These are phyloP conservation scores for Heterobasidion irregulare DNA, from an alignment of 1,284 basidiomycete species.

Conservation along the genomic window DNA sequence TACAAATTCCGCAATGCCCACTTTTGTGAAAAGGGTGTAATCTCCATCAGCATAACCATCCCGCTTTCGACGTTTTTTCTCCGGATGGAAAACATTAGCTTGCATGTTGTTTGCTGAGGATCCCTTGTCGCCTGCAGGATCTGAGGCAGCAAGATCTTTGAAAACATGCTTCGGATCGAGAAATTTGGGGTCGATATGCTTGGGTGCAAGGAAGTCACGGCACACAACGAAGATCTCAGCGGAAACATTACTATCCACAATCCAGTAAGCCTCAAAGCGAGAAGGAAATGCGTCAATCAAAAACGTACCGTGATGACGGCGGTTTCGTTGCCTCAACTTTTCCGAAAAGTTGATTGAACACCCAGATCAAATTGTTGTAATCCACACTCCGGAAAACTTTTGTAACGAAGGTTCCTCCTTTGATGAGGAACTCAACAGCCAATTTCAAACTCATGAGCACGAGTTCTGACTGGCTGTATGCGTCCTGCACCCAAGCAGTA, in stretches of 20 bases:
- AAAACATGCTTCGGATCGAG: slow-evolving; percentile 97
- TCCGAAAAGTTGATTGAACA: slow-evolving; percentile 94
- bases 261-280: neutral
- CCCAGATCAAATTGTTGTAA: slow-evolving; percentile 99
- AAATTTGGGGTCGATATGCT: slow-evolving; percentile 96
- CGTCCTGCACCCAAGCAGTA: slow-evolving; percentile 99
- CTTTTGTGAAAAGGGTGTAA: slow-evolving; percentile 82
- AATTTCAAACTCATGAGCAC: slow-evolving; percentile 95
- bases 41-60: slow-evolving; percentile 97
- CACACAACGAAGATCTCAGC: slow-evolving; percentile 99
- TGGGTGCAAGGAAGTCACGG: slow-evolving; percentile 90
- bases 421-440: slow-evolving; percentile 90
- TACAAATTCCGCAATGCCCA: slow-evolving; percentile 73
- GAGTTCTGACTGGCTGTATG: slow-evolving; percentile 95
- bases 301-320: slow-evolving; percentile 81
- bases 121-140: slow-evolving; percentile 42
- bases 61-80: slow-evolving; percentile 90
- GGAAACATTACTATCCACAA: slow-evolving; percentile 79
- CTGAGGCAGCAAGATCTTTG: slow-evolving; percentile 70
- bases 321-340: slow-evolving; percentile 99
- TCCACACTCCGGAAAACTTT: slow-evolving; percentile 99
- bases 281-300: neutral
- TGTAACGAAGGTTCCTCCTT: slow-evolving; percentile 95
- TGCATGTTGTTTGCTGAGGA: slow-evolving; percentile 53
- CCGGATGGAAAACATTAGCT: slow-evolving; percentile 93